phyloP scores from a whole-genome alignment of 2,329 filamentous ascomycete genomes.

The Aspergillus transmontanensis region DNA sequence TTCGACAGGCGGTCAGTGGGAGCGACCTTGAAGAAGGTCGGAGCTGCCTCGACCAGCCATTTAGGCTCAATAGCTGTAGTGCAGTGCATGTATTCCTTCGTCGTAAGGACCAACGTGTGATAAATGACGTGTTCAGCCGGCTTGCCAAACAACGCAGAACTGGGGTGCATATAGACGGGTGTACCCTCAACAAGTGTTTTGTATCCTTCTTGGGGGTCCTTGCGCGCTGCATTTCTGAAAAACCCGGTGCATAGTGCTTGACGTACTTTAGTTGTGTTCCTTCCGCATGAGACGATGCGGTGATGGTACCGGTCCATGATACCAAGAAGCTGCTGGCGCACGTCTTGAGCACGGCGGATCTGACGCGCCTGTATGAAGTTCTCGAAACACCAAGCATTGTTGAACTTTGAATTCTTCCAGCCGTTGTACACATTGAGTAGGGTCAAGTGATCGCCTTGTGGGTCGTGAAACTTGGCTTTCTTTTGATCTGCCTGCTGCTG shows the following conservation, averaged over 20 bases:
- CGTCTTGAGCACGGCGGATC: slow-evolving; percentile 87
- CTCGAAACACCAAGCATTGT: slow-evolving; percentile 91
- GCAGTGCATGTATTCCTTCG: slow-evolving; percentile 97
- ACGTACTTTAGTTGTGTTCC: slow-evolving; percentile 82
- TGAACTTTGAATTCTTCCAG: slow-evolving; percentile 87
- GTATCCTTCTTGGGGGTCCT: slow-evolving; percentile 95
- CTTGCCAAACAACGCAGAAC: slow-evolving; percentile 90
- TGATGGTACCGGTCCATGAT: slow-evolving; percentile 95
- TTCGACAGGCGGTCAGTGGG: slow-evolving; percentile 84
- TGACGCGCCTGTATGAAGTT: slow-evolving; percentile 94
- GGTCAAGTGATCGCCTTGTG: slow-evolving; percentile 90
- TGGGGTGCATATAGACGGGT: slow-evolving; percentile 91
- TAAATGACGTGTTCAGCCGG: slow-evolving; percentile 96
- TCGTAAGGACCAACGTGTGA: slow-evolving; percentile 59
- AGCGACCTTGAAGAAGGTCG: slow-evolving; percentile 98
- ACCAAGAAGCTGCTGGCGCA: slow-evolving; percentile 85
- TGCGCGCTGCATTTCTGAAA: slow-evolving; percentile 92
- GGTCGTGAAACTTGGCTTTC: slow-evolving; percentile 96
- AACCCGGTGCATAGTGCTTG: slow-evolving; percentile 90
- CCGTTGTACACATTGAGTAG: slow-evolving; percentile 94
- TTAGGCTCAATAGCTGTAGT: slow-evolving; percentile 94
- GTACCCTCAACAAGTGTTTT: slow-evolving; percentile 96
- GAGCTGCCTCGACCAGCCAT: slow-evolving; percentile 91
- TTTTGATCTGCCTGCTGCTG: slow-evolving; percentile 95
- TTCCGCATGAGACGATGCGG: slow-evolving; percentile 78